Percentiles rank a stretch among this genome's conserved stretches.
Evolutionary conservation across 768 basidiomycete species (phyloP).

Genomic region (Macrolepiota dolichaula): DNA sequence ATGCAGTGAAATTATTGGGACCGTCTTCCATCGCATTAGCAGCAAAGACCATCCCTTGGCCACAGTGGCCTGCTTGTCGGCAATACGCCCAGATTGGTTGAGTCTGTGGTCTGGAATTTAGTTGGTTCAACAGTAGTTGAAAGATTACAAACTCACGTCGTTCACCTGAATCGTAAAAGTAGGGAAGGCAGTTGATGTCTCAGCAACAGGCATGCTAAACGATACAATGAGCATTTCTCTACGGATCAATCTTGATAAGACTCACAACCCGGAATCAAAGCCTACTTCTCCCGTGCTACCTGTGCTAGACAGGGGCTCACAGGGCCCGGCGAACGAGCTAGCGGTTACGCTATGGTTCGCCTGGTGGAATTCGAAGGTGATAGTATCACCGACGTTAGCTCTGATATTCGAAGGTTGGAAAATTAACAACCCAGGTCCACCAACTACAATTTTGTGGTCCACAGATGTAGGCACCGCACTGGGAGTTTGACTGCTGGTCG

Average conservation of each 20-base stretch:
- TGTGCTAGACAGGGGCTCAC: conserved; percentile 37
- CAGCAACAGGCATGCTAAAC: conserved; percentile 44
- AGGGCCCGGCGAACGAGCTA: conserved; percentile 39
- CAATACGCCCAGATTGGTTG: conserved; percentile 61
- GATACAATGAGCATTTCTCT: neutral
- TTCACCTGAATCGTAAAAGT: conserved; percentile 52
- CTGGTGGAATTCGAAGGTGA: conserved; percentile 44
- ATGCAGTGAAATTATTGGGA: conserved; percentile 52
- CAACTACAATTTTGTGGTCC: conserved; percentile 41
- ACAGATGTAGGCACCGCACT: neutral
- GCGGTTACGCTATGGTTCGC: conserved; percentile 49
- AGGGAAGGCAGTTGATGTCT: conserved; percentile 41
- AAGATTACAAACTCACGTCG: conserved; percentile 33
- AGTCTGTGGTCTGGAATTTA: conserved; percentile 11
- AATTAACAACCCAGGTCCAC: conserved; percentile 31
- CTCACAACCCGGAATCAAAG: conserved; percentile 47
- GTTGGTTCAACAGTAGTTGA: neutral
- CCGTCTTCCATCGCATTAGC: conserved; percentile 49
- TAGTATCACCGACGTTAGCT: conserved; percentile 44
- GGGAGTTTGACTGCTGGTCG: neutral
- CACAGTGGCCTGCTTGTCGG: conserved; percentile 52
- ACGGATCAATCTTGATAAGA: conserved; percentile 1
- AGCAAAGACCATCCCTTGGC: conserved; percentile 62
- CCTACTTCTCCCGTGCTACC: conserved; percentile 39
- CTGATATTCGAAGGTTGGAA: conserved; percentile 44